phyloP scores from a whole-genome alignment of 225 moss, liverwort and hornwort species.

The Bryum argenteum region DNA sequence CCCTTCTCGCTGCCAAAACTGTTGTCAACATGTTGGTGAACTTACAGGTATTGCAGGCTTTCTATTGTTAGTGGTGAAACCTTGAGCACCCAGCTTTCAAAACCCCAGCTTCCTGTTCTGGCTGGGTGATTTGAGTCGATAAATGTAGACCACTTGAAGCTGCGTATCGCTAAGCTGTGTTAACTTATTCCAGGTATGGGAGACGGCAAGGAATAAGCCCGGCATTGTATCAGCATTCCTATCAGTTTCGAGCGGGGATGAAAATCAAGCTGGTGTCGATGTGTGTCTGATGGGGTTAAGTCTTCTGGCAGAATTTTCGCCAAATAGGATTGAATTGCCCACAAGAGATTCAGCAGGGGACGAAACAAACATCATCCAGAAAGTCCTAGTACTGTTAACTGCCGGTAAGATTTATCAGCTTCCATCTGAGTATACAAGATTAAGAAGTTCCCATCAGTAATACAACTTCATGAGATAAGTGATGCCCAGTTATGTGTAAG shows the following conservation, averaged over 20 bases:
- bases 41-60: conserved; percentile 32
- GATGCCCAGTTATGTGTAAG: too few relatives aligned
- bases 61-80: background rate
- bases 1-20: conserved; percentile 50
- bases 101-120: background rate
- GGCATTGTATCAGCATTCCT: conserved; percentile 47
- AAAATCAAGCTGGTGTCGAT: conserved; percentile 26
- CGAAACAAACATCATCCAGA: conserved; percentile 23
- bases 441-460: background rate
- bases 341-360: background rate
- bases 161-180: background rate
- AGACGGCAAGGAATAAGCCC: conserved; percentile 21
- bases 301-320: conserved; percentile 14
- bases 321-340: background rate
- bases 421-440: background rate
- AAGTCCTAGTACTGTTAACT: conserved; percentile 32
- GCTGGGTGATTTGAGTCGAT: too few relatives aligned
- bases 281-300: conserved; percentile 49
- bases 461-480: background rate
- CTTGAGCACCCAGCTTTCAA: too few relatives aligned
- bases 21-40: conserved; percentile 51
- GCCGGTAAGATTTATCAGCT: conserved; percentile 28
- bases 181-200: conserved; percentile 39
- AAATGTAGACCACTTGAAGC: too few relatives aligned
- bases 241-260: conserved; percentile 28